These are phyloP conservation scores for Pseudogymnoascus sp. DNA, from an alignment of 2,329 filamentous ascomycete genomes.

Conservation along the genomic window DNA sequence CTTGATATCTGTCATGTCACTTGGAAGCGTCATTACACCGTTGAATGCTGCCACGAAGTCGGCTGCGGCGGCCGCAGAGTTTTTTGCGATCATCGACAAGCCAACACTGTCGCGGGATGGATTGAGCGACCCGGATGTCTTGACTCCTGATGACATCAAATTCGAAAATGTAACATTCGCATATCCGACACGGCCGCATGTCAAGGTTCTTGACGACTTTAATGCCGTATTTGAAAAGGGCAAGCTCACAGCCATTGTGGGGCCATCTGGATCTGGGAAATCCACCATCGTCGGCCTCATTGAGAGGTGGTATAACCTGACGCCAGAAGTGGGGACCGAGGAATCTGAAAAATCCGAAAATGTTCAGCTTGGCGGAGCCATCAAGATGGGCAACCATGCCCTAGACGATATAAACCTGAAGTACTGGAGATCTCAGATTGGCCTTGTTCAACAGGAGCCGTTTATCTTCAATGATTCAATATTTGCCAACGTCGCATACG, in stretches of 20 bases:
- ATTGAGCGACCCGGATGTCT: slow-evolving; percentile 42
- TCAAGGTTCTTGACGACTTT: slow-evolving; percentile 54
- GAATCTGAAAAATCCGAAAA: slow-evolving; percentile 24
- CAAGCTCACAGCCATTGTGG: slow-evolving; percentile 66
- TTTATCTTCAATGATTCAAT: slow-evolving; percentile 62
- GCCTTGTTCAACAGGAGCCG: slow-evolving; percentile 60
- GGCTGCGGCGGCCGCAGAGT: slow-evolving; percentile 30
- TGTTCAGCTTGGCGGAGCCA: slow-evolving; percentile 42
- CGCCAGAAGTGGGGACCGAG: slow-evolving; percentile 42
- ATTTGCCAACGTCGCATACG: slow-evolving; percentile 53
- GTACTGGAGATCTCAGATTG: slow-evolving; percentile 53
- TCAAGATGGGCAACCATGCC: slow-evolving; percentile 45
- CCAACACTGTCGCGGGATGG: slow-evolving; percentile 32
- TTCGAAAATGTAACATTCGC: slow-evolving; percentile 62
- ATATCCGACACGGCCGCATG: slow-evolving; percentile 59
- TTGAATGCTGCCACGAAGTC: slow-evolving; percentile 42
- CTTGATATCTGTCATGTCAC: slow-evolving; percentile 48
- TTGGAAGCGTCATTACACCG: slow-evolving; percentile 50
- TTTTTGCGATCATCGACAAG: slow-evolving; percentile 32
- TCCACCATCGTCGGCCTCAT: slow-evolving; percentile 65
- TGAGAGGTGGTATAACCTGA: slow-evolving; percentile 62
- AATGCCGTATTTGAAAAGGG: slow-evolving; percentile 52
- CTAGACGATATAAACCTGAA: slow-evolving; percentile 53
- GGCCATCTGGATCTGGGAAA: slow-evolving; percentile 65
- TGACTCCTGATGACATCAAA: slow-evolving; percentile 45